These are phyloP conservation scores for Aspergillus nomiae DNA, from an alignment of 2,329 filamentous ascomycete genomes.

Conservation along the genomic window DNA sequence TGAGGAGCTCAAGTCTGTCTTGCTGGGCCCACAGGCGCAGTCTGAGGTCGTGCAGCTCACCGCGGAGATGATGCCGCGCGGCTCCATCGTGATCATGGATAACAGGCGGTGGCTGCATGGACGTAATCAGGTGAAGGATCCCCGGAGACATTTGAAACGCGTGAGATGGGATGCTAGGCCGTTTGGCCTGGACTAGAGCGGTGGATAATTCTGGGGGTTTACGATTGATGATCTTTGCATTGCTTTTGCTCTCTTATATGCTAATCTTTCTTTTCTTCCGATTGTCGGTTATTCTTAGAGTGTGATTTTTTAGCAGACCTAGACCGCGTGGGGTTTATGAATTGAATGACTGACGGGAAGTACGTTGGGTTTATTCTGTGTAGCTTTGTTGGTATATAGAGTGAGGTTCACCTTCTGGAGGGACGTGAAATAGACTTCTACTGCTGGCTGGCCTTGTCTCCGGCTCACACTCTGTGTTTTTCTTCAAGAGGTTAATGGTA, in stretches of 20 bases:
- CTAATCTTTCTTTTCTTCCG: not conserved
- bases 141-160: constrained; percentile 37
- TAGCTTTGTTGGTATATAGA: too few species aligned
- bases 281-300: too few species aligned
- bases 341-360: too few species aligned
- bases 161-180: constrained; percentile 37
- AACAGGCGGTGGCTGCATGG: constrained; percentile 42
- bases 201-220: not conserved
- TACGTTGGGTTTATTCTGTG: too few species aligned
- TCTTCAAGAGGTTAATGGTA: too few species aligned
- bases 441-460: too few species aligned
- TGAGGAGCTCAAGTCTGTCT: constrained; percentile 28
- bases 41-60: constrained; percentile 26
- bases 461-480: too few species aligned
- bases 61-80: constrained; percentile 25
- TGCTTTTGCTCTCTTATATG: not conserved
- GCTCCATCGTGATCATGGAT: constrained; percentile 38
- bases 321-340: too few species aligned
- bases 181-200: constrained; percentile 15
- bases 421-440: too few species aligned
- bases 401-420: too few species aligned
- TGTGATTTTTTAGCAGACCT: too few species aligned
- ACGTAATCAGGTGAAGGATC: constrained; percentile 37
- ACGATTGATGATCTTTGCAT: not conserved
- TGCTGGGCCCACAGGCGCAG: constrained; percentile 19